Conservation (phyloP, 2,329 filamentous ascomycete genomes). For the Aspergillus sergii region DNA sequence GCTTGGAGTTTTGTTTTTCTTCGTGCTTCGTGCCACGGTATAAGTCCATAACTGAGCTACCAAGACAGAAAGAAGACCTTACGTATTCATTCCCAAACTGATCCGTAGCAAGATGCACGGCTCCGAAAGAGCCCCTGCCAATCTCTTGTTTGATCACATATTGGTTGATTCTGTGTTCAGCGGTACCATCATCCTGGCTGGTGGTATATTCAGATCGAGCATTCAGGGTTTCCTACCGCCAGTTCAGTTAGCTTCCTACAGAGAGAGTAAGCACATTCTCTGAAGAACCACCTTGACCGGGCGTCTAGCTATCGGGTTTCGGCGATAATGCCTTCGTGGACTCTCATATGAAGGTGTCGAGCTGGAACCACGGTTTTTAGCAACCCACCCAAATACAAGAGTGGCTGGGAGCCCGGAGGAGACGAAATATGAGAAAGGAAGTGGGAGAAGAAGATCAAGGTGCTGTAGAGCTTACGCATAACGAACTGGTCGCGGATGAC, state of each 20-base stretch:
- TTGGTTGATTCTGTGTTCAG: constrained; percentile 89
- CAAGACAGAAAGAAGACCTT: constrained; percentile 40
- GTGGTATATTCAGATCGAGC: constrained; percentile 84
- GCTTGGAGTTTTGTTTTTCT: constrained; percentile 18
- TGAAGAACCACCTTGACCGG: constrained; percentile 59
- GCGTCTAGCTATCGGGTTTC: constrained; percentile 61
- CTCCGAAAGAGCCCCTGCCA: constrained; percentile 92
- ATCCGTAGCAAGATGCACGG: constrained; percentile 86
- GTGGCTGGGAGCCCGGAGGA: constrained; percentile 13
- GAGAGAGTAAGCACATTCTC: neutral
- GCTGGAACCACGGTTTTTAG: constrained; percentile 36
- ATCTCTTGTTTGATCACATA: constrained; percentile 95
- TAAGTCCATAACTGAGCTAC: no score
- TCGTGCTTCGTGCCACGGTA: neutral
- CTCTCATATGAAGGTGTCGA: constrained; percentile 62
- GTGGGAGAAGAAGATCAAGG: neutral
- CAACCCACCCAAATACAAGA: constrained; percentile 6
- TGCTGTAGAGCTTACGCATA: constrained; percentile 29
- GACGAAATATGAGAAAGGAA: neutral
- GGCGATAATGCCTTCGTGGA: constrained; percentile 66
- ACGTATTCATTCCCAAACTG: constrained; percentile 94
- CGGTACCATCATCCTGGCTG: constrained; percentile 77
- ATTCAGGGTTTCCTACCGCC: constrained; percentile 79
- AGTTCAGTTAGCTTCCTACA: neutral
- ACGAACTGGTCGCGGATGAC: constrained; percentile 23